Base-by-base conservation (phyloP, 148 eudicot species). In the Rhododendron simsii region DNA sequence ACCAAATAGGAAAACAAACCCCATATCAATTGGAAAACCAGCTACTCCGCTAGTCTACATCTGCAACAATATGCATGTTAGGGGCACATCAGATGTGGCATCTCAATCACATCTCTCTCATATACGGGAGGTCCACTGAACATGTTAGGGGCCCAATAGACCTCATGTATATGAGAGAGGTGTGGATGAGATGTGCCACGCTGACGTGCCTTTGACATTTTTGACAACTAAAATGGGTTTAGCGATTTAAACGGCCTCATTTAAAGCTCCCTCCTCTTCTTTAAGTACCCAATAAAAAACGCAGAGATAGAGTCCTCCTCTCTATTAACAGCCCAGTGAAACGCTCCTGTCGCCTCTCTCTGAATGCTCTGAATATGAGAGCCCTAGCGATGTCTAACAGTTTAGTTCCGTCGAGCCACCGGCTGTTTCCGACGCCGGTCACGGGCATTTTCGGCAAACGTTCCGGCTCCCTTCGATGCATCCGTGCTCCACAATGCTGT, bases 401-500 rank as follows among this genome's bases (percentile, higher is more conserved):
- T 7, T 39, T 76, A 21, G 10, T 71, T 67, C 89, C 92, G 15
- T 18, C 90, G 10, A 23, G 12, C 26, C 82, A 78, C 88, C 78
- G 89, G 77, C 59, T 67, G 20, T 80, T 57, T 82, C 83, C 78
- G 12, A 39, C 80, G 26, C 83, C 86, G 28, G 82, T 65, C 84
- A 18, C 90, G 73, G 78, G 79, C 78, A 47, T 84, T 83, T 83
- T 83, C 41, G 7, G 33, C 71, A 18, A 85, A 83, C 85, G 75
- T 26, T 23, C 48, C 6, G 26, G 77, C 53, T 80, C 86, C 44
- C 30, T 57, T 20, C 65, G 11, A 3, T 51, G 83, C 86, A n/a
- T 28, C 85, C 89, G 78, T 51, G n/a, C 84, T 47, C 14, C 59
- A 51, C 78, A 84, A 89, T 87, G 91, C 88, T 81, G 90, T 75